These are phyloP conservation scores for Acanthamoeba polyphaga DNA, from an alignment of 208 protist species.

Conservation along the genomic window DNA sequence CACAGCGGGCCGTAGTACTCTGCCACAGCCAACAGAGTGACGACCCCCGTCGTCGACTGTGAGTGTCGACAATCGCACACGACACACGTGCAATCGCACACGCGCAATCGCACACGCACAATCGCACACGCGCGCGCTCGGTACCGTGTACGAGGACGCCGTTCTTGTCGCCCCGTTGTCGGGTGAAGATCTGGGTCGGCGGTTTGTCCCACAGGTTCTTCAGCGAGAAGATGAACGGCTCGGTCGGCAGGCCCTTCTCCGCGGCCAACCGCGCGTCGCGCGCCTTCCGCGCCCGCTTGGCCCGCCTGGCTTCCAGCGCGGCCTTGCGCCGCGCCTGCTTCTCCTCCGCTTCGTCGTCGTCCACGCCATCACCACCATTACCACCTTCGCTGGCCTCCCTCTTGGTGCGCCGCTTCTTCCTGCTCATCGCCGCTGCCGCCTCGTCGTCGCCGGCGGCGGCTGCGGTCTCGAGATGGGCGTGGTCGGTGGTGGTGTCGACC, in stretches of 20 bases:
- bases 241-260: slow-evolving; percentile 6
- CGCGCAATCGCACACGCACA: neutral
- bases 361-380: no score
- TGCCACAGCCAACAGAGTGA: neutral
- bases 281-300: neutral
- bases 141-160: slow-evolving; percentile 4
- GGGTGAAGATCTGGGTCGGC: slow-evolving; percentile 6
- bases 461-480: neutral
- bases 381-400: neutral
- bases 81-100: no score
- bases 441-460: neutral
- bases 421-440: neutral
- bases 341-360: neutral
- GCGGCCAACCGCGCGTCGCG: neutral
- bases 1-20: slow-evolving; percentile 19
- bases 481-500: neutral
- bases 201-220: slow-evolving; percentile 21
- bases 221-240: slow-evolving; percentile 30
- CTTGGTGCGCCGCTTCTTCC: neutral
- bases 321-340: neutral
- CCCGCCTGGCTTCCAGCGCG: neutral
- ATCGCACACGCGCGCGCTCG: neutral
- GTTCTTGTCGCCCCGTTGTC: slow-evolving; percentile 1
- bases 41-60: no score
- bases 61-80: neutral